These are phyloP conservation scores for Tylopilus orsonianus DNA, from an alignment of 1,284 basidiomycete species.

Conservation along the genomic window DNA sequence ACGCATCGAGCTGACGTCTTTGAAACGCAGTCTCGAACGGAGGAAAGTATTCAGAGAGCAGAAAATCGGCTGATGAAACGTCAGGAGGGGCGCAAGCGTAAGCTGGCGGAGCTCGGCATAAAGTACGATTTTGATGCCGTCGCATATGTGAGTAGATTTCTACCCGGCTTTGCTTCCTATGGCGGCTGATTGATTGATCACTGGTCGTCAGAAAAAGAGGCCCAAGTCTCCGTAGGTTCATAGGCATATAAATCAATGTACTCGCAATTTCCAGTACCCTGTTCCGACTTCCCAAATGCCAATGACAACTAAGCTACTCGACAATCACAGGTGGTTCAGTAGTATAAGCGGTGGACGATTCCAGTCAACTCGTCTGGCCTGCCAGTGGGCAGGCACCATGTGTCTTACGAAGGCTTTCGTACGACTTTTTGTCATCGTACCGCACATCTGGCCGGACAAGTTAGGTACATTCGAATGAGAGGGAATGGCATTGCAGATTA, in stretches of 20 bases:
- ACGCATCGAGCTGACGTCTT: background rate
- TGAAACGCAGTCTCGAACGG: slow-evolving; percentile 64
- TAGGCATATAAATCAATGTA: slow-evolving; percentile 1
- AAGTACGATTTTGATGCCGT: slow-evolving; percentile 83
- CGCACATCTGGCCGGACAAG: background rate
- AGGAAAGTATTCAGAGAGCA: slow-evolving; percentile 67
- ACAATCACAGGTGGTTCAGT: too few relatives aligned
- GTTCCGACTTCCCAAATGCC: background rate
- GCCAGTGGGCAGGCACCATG: too few relatives aligned
- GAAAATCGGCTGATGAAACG: slow-evolving; percentile 75
- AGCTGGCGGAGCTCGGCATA: slow-evolving; percentile 82
- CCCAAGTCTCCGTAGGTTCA: slow-evolving; percentile 16
- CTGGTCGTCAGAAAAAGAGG: slow-evolving; percentile 32
- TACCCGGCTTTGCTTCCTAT: background rate
- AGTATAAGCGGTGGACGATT: too few relatives aligned
- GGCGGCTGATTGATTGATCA: background rate
- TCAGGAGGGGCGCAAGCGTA: slow-evolving; percentile 76
- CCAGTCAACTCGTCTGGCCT: too few relatives aligned
- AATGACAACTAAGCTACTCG: too few relatives aligned
- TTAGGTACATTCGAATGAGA: background rate
- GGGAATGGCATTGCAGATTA: slow-evolving; percentile 9
- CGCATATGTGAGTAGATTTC: slow-evolving; percentile 56
- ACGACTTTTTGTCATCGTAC: background rate
- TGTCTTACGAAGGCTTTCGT: background rate
- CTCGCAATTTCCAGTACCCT: background rate